Conservation (phyloP, 2,329 filamentous ascomycete species). For the Tolypocladium inflatum region DNA sequence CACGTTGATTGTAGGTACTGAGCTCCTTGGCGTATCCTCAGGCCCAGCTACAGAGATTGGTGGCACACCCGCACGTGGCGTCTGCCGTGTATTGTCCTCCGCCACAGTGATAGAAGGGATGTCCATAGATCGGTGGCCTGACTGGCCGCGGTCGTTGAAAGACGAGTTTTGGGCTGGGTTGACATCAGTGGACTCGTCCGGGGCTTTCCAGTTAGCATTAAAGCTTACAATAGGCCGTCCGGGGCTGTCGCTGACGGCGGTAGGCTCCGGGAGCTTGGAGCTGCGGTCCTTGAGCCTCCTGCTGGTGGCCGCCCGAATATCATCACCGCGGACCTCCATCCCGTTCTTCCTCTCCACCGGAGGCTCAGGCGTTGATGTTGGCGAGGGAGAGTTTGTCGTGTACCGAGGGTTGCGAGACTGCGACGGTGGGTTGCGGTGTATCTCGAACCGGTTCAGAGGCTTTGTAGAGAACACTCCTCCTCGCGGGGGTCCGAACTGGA, state of each 20-base stretch:
- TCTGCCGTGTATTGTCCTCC: conserved; percentile 29
- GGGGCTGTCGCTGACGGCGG: conserved; percentile 80
- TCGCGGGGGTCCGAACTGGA: conserved; percentile 30
- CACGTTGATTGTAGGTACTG: conserved; percentile 28
- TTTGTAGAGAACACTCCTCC: conserved; percentile 25
- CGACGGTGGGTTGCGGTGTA: conserved; percentile 73
- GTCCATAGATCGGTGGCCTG: conserved; percentile 26
- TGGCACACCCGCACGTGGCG: conserved; percentile 20
- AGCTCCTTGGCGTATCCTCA: conserved; percentile 10
- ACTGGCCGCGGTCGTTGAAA: conserved; percentile 3
- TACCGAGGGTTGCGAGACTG: conserved; percentile 78
- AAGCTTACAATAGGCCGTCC: conserved; percentile 97
- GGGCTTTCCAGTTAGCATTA: conserved; percentile 70
- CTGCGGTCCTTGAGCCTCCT: conserved; percentile 83
- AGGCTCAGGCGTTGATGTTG: conserved; percentile 21
- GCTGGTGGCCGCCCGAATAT: conserved; percentile 83
- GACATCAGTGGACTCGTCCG: conserved; percentile 61
- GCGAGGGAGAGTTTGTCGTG: conserved; percentile 50
- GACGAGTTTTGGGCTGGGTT: conserved; percentile 29
- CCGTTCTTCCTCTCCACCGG: conserved; percentile 60
- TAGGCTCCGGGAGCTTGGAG: conserved; percentile 76
- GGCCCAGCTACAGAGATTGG: conserved; percentile 24
- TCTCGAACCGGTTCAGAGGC: conserved; percentile 52
- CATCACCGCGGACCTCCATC: conserved; percentile 74
- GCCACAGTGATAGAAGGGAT: conserved; percentile 47